Evolutionary conservation across 495 filamentous ascomycete genomes (phyloP).

Genomic region (Daldinia caldariorum): DNA sequence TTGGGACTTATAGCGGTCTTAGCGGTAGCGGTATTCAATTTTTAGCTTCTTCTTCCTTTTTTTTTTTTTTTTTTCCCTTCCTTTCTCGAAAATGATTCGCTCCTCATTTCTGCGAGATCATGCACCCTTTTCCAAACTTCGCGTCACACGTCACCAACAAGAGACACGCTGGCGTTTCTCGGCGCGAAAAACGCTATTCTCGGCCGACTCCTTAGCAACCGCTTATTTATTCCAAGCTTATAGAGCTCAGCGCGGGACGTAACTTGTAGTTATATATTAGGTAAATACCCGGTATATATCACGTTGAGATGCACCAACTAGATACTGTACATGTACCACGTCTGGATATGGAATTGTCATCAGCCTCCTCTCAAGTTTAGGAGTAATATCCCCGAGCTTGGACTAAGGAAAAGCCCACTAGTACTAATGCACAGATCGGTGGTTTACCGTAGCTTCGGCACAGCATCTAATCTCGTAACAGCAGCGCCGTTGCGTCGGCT

Average conservation of each 20-base stretch:
- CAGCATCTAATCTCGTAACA: slow-evolving; percentile 13
- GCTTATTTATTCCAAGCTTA: not conserved
- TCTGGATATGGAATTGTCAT: not conserved
- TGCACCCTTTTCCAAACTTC: slow-evolving; percentile 10
- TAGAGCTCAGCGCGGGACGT: not conserved
- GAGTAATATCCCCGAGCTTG: slow-evolving; percentile 1
- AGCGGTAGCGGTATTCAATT: slow-evolving; percentile 2
- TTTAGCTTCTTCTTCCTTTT: not conserved
- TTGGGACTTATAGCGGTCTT: slow-evolving; percentile 29
- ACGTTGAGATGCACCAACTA: too few species aligned
- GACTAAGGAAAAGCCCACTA: not conserved
- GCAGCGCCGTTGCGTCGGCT: slow-evolving; percentile 28
- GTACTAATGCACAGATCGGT: slow-evolving; percentile 19
- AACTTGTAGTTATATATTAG: too few species aligned
- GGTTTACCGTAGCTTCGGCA: slow-evolving; percentile 32
- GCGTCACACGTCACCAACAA: slow-evolving; percentile 43
- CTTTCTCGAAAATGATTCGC: slow-evolving; percentile 23
- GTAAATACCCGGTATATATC: too few species aligned
- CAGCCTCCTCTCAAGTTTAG: not conserved
- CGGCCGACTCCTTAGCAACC: slow-evolving; percentile 20
- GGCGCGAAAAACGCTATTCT: slow-evolving; percentile 32
- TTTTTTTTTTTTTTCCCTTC: not conserved
- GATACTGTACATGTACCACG: too few species aligned
- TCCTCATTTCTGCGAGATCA: slow-evolving; percentile 8
- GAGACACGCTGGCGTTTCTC: slow-evolving; percentile 23